Percentiles rank a stretch among this genome's conserved stretches.
Evolutionary conservation across 257 asterid species (phyloP).

Genomic region (Solanum pinnatisectum): DNA sequence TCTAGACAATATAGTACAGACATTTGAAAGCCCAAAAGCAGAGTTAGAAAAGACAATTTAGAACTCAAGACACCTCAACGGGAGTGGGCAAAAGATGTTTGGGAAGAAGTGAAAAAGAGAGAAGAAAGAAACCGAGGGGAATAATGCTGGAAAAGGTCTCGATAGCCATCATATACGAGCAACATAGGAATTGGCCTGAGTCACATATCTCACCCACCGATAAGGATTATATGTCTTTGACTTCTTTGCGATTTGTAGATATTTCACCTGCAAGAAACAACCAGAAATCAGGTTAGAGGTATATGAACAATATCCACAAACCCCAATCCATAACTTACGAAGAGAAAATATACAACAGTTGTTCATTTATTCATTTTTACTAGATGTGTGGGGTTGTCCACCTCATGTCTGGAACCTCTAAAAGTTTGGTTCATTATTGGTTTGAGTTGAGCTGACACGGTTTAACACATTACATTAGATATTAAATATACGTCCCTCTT

Average conservation of each 20-base stretch:
- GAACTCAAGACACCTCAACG: neutral
- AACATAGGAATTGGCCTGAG: slow-evolving; percentile 94
- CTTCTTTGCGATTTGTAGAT: slow-evolving; percentile 85
- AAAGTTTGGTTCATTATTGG: neutral
- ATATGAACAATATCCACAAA: neutral
- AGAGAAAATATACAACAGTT: neutral
- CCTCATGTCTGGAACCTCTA: neutral
- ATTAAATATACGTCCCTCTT: neutral
- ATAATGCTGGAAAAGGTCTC: neutral
- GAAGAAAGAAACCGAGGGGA: neutral
- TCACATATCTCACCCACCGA: slow-evolving; percentile 97
- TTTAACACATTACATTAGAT: neutral
- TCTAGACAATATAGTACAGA: neutral
- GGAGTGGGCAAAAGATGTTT: neutral
- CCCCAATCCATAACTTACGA: neutral
- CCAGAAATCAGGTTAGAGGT: neutral
- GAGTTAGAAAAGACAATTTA: neutral
- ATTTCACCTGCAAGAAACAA: slow-evolving; percentile 63
- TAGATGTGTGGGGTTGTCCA: neutral
- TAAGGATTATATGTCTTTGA: slow-evolving; percentile 73
- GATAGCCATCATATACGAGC: slow-evolving; percentile 65
- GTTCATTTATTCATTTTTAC: neutral
- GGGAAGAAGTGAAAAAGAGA: neutral
- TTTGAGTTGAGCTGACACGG: neutral
- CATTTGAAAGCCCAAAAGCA: neutral